Evolutionary conservation across 2,329 filamentous ascomycete genomes (phyloP), one percentile per base, ranked within the genome.

Genomic region (Pseudocercospora musae): DNA sequence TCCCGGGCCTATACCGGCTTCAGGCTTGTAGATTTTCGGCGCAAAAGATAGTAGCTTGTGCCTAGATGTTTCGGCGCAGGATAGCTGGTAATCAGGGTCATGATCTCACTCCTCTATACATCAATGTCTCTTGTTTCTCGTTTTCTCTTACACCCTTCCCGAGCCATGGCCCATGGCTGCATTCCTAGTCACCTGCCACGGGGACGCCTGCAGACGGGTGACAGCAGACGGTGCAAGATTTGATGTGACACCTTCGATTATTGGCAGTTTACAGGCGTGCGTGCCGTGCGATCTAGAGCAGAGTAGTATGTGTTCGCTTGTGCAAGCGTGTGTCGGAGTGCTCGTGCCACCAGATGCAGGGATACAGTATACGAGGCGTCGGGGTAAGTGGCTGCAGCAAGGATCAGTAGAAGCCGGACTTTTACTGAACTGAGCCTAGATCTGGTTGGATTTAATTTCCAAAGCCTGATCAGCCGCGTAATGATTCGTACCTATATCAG

Each of bases 371-470:
- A 21, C 20, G 44, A 27, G 52, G 52, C 52, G 52, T 37, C 52
- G 52, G 52, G 21, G n/a, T n/a, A n/a, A 37, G 52, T 54, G 52
- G 52, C 52, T 37, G 52, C 31, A 29, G 52, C 52, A 54, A 37
- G 52, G 27, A 54, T 40, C 10, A 21, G 31, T 31, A n/a, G 33
- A 18, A 52, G 52, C 31, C 52, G 52, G 31, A 54, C 52, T 11
- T n/a, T n/a, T 40, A 10, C 52, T 40, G 8, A 18, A 54, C 20
- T 25, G 29, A 23, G 52, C 31, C 27, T 54, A 18, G 52, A 29
- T 21, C 18, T 54, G 31, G 31, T 54, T 33, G 52, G n/a, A 13
- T 33, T 52, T 54, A 54, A 54, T 54, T 54, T 54, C 52, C 52
- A 40, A 29, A 54, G 48, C 48, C 48, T 52, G 48, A 27, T 52